Evolutionary conservation across 352 stramenopile species (phyloP).

Genomic region (Phytophthora ramorum): DNA sequence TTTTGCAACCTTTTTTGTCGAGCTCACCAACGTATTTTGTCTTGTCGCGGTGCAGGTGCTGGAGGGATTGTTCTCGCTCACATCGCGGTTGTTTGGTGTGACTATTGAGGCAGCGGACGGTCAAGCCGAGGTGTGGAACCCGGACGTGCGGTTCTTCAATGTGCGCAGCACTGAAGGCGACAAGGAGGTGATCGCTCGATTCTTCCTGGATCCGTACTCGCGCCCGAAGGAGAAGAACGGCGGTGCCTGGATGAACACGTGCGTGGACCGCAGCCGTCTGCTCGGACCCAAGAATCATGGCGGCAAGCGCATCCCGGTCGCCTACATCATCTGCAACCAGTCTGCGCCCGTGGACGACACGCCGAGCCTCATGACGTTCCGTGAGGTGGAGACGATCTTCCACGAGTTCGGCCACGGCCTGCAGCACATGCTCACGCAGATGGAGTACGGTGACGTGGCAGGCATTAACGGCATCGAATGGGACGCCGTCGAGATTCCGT

Average conservation of each 20-base stretch:
- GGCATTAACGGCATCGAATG: slow-evolving; percentile 98
- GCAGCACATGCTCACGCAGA: slow-evolving; percentile 98
- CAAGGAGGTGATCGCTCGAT: slow-evolving; percentile 92
- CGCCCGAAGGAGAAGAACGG: slow-evolving; percentile 97
- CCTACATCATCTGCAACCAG: slow-evolving; percentile 98
- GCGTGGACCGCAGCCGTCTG: slow-evolving; percentile 93
- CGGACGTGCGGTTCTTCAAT: slow-evolving; percentile 97
- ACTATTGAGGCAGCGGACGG: slow-evolving; percentile 88
- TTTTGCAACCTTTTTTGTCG: background rate
- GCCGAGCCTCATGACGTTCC: slow-evolving; percentile 98
- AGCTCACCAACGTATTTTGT: background rate
- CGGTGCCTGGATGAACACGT: slow-evolving; percentile 98
- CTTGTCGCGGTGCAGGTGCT: slow-evolving; percentile 55
- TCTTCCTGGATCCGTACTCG: slow-evolving; percentile 98
- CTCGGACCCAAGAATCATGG: slow-evolving; percentile 67
- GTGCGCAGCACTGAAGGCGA: slow-evolving; percentile 75
- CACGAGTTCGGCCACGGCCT: slow-evolving; percentile 97
- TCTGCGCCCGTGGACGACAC: slow-evolving; percentile 92
- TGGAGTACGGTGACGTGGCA: slow-evolving; percentile 95
- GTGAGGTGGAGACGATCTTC: slow-evolving; percentile 97
- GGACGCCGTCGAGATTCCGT: slow-evolving; percentile 98
- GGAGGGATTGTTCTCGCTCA: slow-evolving; percentile 96
- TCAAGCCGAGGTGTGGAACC: slow-evolving; percentile 90
- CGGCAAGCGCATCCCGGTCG: slow-evolving; percentile 90
- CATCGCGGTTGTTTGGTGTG: slow-evolving; percentile 95